Conservation (phyloP, 1,139 yeast genomes). For the Sugiyamaella xylanicola region DNA sequence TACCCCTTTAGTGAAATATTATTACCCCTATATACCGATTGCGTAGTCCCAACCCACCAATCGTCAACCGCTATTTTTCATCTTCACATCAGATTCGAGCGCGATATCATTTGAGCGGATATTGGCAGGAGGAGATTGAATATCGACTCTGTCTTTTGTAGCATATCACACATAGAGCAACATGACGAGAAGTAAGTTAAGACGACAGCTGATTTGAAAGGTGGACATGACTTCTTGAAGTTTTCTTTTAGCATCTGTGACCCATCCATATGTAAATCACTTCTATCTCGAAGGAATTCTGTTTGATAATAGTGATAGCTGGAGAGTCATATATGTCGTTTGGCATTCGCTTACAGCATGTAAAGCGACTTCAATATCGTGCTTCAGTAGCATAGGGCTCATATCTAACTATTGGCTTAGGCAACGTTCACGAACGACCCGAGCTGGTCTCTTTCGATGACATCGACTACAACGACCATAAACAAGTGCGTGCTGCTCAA, state of each 20-base stretch:
- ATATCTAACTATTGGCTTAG: slow-evolving; percentile 20
- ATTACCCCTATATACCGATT: not conserved
- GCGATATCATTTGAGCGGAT: slow-evolving; percentile 2
- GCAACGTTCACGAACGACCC: slow-evolving; percentile 59
- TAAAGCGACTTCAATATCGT: too few species aligned
- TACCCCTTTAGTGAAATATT: slow-evolving; percentile 1
- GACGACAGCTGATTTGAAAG: not conserved
- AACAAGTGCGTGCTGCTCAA: slow-evolving; percentile 71
- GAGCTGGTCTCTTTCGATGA: slow-evolving; percentile 83
- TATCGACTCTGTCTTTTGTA: not conserved
- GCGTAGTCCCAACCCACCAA: slow-evolving; percentile 10
- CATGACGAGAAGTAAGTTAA: slow-evolving; percentile 18
- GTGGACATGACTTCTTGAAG: not conserved
- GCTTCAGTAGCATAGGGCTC: too few species aligned
- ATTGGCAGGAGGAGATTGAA: not conserved
- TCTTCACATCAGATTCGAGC: slow-evolving; percentile 1
- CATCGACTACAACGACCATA: slow-evolving; percentile 69
- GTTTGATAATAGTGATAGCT: too few species aligned
- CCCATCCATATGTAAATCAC: too few species aligned
- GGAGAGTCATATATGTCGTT: too few species aligned
- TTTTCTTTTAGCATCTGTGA: too few species aligned
- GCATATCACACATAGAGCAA: not conserved
- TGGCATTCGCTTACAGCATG: too few species aligned
- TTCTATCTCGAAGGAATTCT: too few species aligned
- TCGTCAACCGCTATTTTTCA: slow-evolving; percentile 14